Evolutionary conservation across 441 rosid species (phyloP), one percentile per base, ranked within the genome.

Genomic region (Bocquillonia castaneifolia): DNA sequence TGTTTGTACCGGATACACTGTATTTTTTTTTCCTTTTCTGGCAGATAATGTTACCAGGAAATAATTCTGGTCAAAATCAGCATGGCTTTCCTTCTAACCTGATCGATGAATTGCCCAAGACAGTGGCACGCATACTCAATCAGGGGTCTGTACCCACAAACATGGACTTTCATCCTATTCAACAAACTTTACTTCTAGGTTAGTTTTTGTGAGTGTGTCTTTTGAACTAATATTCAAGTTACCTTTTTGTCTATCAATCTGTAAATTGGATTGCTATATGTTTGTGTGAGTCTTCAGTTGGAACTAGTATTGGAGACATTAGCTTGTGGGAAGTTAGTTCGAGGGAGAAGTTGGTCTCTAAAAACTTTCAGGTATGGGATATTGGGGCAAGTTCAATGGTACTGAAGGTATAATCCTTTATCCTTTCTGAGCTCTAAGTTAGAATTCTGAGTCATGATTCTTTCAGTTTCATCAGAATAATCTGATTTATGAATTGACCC

Each of bases 131-230:
- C 59, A 77, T 76, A 39, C 76, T 90, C 64, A 79, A 20, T 69
- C 88, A 86, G 79, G 87, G 89, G 15, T 83, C 96, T 66, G 75
- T 81, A 63, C 86, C 84, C 63, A 90, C 79, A 83, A 88, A 88
- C 81, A 86, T 90, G 92, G 96, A 90, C 78, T 90, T 90, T 72
- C 93, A 90, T 77, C 93, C 93, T 0, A 52, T 76, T 50, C 90
- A 83, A 68, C 96, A 85, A 63, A 88, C 81, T 73, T 71, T 90
- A 23, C 93, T 90, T 63, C 89, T 90, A 6, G 92, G 96, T 90
- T 56, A 75, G 89, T 40, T 53, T 34, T 39, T 58, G 9, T 10
- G 5, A 66, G 68, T 68, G 66, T 61, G 23, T 26, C 22, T 22
- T 59, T n/a, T 22, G 17, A 23, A 42, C 10, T 68, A 60, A 52